A percentile compares a stretch with the other conserved stretches of the same genome.
phyloP scores from a whole-genome alignment of 2,329 filamentous ascomycete species.

The Arthrobotrys entomopaga region DNA sequence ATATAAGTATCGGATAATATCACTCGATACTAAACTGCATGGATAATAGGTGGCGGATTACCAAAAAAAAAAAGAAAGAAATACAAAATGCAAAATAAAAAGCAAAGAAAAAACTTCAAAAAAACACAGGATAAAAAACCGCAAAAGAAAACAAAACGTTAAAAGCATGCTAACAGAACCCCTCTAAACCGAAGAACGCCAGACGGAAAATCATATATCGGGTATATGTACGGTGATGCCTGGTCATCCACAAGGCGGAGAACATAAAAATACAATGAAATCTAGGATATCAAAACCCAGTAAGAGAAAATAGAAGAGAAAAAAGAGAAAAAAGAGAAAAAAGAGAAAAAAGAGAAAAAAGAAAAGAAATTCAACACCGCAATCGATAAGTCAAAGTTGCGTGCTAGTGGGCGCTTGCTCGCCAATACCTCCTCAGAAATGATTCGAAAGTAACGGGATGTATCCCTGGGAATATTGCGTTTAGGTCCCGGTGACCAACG shows the following conservation, averaged over 20 bases:
- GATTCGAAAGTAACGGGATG: constrained; percentile 22
- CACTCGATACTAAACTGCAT: too few relatives aligned
- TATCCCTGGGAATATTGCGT: constrained; percentile 43
- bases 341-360: neutral
- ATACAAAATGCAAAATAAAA: neutral
- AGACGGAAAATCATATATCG: constrained; percentile 54
- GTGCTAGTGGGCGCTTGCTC: constrained; percentile 14
- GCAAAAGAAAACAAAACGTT: constrained; percentile 27
- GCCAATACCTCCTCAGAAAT: constrained; percentile 38
- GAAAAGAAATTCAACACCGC: constrained; percentile 4
- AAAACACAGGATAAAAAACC: neutral
- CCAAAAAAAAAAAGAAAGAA: neutral
- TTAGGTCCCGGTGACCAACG: constrained; percentile 37
- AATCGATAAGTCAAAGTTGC: too few relatives aligned
- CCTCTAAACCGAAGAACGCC: constrained; percentile 36
- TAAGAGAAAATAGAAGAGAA: constrained; percentile 8
- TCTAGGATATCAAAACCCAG: constrained; percentile 34
- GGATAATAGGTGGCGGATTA: too few relatives aligned
- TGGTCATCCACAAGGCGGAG: constrained; percentile 37
- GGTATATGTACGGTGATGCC: constrained; percentile 56
- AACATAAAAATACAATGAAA: constrained; percentile 50
- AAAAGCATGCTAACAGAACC: constrained; percentile 27
- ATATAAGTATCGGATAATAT: too few relatives aligned
- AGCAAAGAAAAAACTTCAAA: neutral
- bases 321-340: constrained; percentile 7